Evolutionary conservation across 179 eudicot species (phyloP).

Genomic region (Drosera spatulata): DNA sequence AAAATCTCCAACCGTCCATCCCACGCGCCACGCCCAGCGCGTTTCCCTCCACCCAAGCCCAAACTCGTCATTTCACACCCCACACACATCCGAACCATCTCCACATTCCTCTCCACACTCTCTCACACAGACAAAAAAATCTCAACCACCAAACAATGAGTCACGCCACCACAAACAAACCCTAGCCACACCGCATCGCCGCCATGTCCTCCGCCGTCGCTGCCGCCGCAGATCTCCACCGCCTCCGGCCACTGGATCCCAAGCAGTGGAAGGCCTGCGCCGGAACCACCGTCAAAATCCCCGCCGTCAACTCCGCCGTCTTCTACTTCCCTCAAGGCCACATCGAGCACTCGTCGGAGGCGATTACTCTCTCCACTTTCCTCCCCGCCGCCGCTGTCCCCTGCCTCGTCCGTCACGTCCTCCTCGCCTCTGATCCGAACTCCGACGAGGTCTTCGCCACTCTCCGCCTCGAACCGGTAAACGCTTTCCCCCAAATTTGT

Average conservation of each 20-base stretch:
- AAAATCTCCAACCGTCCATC: too few relatives aligned
- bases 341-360: constrained; percentile 34
- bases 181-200: too few relatives aligned
- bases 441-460: constrained; percentile 54
- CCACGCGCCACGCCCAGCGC: too few relatives aligned
- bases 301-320: constrained; percentile 35
- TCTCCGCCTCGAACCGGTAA: constrained; percentile 20
- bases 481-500: not conserved
- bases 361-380: constrained; percentile 2
- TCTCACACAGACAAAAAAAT: too few relatives aligned
- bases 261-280: constrained; percentile 58
- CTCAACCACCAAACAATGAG: too few relatives aligned
- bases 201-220: too few relatives aligned
- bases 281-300: constrained; percentile 36
- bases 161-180: too few relatives aligned
- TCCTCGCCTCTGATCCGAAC: constrained; percentile 21
- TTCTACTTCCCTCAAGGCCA: constrained; percentile 87
- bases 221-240: too few relatives aligned
- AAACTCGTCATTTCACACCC: too few relatives aligned
- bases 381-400: constrained; percentile 8
- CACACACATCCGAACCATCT: too few relatives aligned
- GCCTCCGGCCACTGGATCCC: constrained; percentile 10
- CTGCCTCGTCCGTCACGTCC: constrained; percentile 41
- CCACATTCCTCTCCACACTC: too few relatives aligned
- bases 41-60: too few relatives aligned